Conservation (phyloP, 2,329 filamentous ascomycete genomes). For the Sclerotinia sclerotiorum region DNA sequence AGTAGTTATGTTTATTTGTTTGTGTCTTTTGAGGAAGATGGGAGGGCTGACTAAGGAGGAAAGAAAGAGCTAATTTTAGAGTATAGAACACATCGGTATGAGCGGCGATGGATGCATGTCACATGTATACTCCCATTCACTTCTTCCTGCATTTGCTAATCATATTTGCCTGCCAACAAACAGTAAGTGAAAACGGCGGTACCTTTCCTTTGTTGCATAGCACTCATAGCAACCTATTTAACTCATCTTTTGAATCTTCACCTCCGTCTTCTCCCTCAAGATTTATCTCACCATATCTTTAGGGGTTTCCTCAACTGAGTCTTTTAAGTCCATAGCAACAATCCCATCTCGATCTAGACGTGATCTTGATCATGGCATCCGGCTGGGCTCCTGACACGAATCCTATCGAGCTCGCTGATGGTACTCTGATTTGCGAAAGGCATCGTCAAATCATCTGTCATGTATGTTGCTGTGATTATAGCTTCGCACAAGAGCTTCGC, state of each 20-base stretch:
- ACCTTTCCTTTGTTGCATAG: neutral
- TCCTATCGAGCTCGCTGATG: neutral
- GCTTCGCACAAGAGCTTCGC: neutral
- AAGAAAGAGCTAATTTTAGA: neutral
- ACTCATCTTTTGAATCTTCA: neutral
- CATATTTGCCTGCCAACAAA: neutral
- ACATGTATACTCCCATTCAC: neutral
- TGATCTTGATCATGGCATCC: neutral
- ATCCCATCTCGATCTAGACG: too few species aligned
- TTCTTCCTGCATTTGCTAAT: neutral
- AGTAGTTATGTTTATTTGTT: conserved; percentile 37
- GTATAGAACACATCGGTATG: conserved; percentile 49
- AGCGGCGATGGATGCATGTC: neutral
- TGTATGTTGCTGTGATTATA: neutral
- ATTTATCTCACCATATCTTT: neutral
- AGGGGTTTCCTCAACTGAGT: neutral
- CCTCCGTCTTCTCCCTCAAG: neutral
- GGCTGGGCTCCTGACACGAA: neutral
- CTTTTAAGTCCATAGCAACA: too few species aligned
- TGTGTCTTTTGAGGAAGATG: neutral
- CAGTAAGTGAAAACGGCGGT: too few species aligned
- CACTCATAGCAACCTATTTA: neutral
- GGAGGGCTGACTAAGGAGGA: neutral
- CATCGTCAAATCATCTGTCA: neutral
- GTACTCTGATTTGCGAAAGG: neutral